Percentiles rank a stretch among this genome's conserved stretches.
These are phyloP conservation scores for Vitis labrusca DNA, from an alignment of 164 flowering plant genomes.

Conservation along the genomic window DNA sequence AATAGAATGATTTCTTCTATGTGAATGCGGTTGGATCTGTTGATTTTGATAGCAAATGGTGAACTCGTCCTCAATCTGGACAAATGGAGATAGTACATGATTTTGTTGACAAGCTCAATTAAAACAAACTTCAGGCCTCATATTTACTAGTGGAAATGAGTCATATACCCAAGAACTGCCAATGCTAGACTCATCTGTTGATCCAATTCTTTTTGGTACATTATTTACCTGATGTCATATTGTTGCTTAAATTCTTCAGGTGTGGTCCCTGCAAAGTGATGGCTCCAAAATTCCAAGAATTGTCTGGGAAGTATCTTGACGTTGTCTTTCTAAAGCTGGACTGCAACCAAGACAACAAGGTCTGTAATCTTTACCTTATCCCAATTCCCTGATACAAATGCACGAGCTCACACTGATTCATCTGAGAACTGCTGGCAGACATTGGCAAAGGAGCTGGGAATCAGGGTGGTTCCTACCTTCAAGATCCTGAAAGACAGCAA, in stretches of 20 bases:
- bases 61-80: too few relatives aligned
- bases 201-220: not conserved
- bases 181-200: not conserved
- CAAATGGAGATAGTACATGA: too few relatives aligned
- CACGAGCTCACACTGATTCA: constrained; percentile 1
- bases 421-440: constrained; percentile 48
- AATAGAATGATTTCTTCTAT: too few relatives aligned
- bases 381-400: not conserved
- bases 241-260: constrained; percentile 36
- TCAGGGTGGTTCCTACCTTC: constrained; percentile 91
- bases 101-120: not conserved
- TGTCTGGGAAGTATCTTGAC: constrained; percentile 68
- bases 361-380: constrained; percentile 13
- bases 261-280: constrained; percentile 98
- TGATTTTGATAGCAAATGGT: too few relatives aligned
- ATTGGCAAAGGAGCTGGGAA: constrained; percentile 92
- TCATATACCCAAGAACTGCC: too few relatives aligned
- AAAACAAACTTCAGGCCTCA: not conserved
- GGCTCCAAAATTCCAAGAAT: constrained; percentile 71
- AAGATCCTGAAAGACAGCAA: constrained; percentile 77
- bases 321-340: constrained; percentile 89
- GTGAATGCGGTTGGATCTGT: too few relatives aligned
- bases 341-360: constrained; percentile 93
- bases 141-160: not conserved
- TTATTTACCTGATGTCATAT: not conserved